Conservation (phyloP, 371 early-diverging fungal genomes). For the Mortierella sp. region DNA sequence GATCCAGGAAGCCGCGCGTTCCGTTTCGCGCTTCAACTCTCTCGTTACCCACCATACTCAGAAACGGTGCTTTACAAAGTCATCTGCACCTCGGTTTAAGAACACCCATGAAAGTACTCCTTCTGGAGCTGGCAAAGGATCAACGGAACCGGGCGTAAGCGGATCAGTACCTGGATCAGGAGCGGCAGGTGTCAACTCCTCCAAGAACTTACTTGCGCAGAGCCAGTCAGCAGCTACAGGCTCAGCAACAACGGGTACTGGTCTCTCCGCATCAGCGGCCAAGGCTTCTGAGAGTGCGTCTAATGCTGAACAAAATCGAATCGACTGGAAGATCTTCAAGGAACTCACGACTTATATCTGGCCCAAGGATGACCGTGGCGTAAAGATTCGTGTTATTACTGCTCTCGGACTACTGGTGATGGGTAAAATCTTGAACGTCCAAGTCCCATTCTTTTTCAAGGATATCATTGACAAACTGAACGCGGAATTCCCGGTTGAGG, state of each 20-base stretch:
- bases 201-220: constrained; percentile 6
- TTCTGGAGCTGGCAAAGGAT: constrained; percentile 5
- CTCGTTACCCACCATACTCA: constrained; percentile 8
- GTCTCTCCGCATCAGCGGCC: constrained; percentile 8
- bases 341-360: constrained; percentile 87
- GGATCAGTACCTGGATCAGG: constrained; percentile 2
- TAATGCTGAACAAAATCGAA: constrained; percentile 38
- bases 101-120: constrained; percentile 4
- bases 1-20: neutral
- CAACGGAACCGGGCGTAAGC: neutral
- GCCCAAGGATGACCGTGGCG: constrained; percentile 85
- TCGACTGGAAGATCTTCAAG: constrained; percentile 79
- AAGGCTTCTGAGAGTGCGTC: constrained; percentile 19
- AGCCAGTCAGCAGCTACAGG: constrained; percentile 9
- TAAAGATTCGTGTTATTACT: constrained; percentile 86
- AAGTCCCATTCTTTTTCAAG: constrained; percentile 96
- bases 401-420: constrained; percentile 83
- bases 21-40: constrained; percentile 1
- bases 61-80: constrained; percentile 24
- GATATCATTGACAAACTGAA: constrained; percentile 82
- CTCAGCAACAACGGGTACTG: neutral
- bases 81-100: constrained; percentile 20
- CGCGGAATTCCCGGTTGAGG: constrained; percentile 62
- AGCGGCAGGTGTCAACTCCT: constrained; percentile 2
- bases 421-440: constrained; percentile 90